phyloP scores from a whole-genome alignment of 2,329 filamentous ascomycete genomes.

The Fusarium tjaetaba region DNA sequence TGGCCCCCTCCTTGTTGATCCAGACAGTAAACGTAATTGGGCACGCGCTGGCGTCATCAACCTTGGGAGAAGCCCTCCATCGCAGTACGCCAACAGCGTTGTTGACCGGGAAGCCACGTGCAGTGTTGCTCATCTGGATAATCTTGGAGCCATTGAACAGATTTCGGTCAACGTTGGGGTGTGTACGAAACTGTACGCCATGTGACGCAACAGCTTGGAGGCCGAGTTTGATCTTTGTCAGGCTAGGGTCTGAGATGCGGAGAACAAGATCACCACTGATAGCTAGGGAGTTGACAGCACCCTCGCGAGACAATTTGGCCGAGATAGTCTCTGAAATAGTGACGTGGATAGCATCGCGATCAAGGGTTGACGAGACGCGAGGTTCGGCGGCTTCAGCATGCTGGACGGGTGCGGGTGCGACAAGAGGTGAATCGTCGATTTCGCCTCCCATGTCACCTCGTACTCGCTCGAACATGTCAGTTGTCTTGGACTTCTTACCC shows the following conservation, averaged over 20 bases:
- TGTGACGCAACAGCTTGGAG: slow-evolving; percentile 80
- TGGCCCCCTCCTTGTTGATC: slow-evolving; percentile 89
- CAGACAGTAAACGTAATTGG: slow-evolving; percentile 98
- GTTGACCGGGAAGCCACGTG: slow-evolving; percentile 92
- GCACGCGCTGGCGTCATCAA: slow-evolving; percentile 80
- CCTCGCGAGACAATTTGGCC: slow-evolving; percentile 88
- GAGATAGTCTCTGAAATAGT: slow-evolving; percentile 90
- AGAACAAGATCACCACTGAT: slow-evolving; percentile 93
- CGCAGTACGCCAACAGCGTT: slow-evolving; percentile 92
- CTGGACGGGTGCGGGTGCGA: slow-evolving; percentile 64
- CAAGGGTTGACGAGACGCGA: slow-evolving; percentile 72
- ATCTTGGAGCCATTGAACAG: slow-evolving; percentile 83
- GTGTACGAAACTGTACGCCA: slow-evolving; percentile 91
- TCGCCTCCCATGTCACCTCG: slow-evolving; percentile 90
- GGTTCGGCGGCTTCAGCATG: slow-evolving; percentile 62
- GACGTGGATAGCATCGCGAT: slow-evolving; percentile 87
- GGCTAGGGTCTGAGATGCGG: slow-evolving; percentile 84
- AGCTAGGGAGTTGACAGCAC: slow-evolving; percentile 83
- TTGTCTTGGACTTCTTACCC: slow-evolving; percentile 98
- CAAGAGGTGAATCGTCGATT: slow-evolving; percentile 79
- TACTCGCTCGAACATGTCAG: slow-evolving; percentile 96
- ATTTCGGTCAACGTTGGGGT: slow-evolving; percentile 94
- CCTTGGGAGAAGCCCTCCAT: slow-evolving; percentile 87
- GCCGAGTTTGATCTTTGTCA: slow-evolving; percentile 91
- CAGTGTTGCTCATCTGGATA: slow-evolving; percentile 89